Base-by-base conservation (phyloP, 2,329 filamentous ascomycete genomes). In the Phialophora macrospora region DNA sequence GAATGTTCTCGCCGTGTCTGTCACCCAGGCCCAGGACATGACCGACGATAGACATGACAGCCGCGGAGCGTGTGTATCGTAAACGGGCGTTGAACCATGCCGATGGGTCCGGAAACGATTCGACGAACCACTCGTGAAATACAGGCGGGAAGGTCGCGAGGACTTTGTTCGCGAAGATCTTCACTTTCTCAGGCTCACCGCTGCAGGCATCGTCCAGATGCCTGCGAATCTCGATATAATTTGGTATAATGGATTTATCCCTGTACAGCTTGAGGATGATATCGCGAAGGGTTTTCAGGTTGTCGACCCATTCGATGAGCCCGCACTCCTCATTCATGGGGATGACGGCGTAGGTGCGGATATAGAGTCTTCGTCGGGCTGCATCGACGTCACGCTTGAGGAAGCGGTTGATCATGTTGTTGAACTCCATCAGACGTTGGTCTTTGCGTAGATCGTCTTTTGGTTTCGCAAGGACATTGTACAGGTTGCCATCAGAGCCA, bases 1-100 rank as follows among this genome's bases (percentile, higher is more conserved):
- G 86, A 62, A 99, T 92, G 77, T 99, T 99, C 78, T 99, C 95
- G 65, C 94, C 94, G 79, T 99, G 95, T 3, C 95, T 89, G 78
- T 99, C 95, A 46, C 95, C 95, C 0, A 99, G 83, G 0, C 87
- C 95, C 4, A 99, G 85, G 56, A 98, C 93, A 63, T 96, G 96
- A 57, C 95, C 95, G 4, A 97, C 92, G 87, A 99, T 99, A n/a
- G 93, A 97, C 93, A 99, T 99, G 71, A 99, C 95, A 11, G 96
- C 95, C 73, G 91, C 94, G 0, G 95, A 96, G 3, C 95, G 88
- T 1, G 95, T 96, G 79, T 98, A 99, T 55, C 89, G 87, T 52
- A 98, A 83, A 7, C 95, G 87, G 9, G 94, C 93, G 2, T 88
- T 86, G 77, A 99, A 96, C 95, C 95, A 99, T 1, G 89, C 85